Base-by-base conservation (phyloP, 345 rosid genomes). In the Lepidium sativum region DNA sequence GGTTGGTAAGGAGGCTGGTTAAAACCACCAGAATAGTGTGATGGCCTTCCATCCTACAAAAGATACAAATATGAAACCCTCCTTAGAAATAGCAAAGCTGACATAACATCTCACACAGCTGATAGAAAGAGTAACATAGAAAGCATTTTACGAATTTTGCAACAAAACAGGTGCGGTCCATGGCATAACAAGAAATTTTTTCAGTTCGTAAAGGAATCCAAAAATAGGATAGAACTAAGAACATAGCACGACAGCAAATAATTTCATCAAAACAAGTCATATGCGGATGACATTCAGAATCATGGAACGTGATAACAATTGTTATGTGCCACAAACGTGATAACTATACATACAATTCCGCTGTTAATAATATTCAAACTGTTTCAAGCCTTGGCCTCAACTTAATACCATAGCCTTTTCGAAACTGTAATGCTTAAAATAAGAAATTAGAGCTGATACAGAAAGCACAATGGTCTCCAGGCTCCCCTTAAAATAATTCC, bases 1-100 rank as follows among this genome's bases (percentile, higher is more conserved):
- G 91, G 80, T 58, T 82, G 85, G 74, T 83, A 84, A 10, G 74
- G 29, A 39, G 81, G 92, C 79, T 83, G 96, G 69, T 65, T 77
- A 72, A 34, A 80, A 68, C 89, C 79, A 34, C 96, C 81, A 58
- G 94, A 71, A 63, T 60, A 73, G 32, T 78, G 65, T 27, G 90
- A 82, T 41, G 83, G 80, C 79, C 86, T 84, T 73, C 77, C 79
- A 57, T 73, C 80, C 97, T 87, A 75, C 69, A 57, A 75, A 79
- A 69, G 37, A 60, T 15, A 52, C 3, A 60, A 60, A 18, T 12
- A 53, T 55, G 33, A 64, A 53, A 57, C 21, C 1, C 38, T 32
- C 12, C 27, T 2, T 3, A 54, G 32, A 39, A 11, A 71, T 52
- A 33, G 15, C 1, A 44, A 63, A 55, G 16, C 5, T 14, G 17